phyloP scores from a whole-genome alignment of 345 rosid species.

The Ricinus communis region DNA sequence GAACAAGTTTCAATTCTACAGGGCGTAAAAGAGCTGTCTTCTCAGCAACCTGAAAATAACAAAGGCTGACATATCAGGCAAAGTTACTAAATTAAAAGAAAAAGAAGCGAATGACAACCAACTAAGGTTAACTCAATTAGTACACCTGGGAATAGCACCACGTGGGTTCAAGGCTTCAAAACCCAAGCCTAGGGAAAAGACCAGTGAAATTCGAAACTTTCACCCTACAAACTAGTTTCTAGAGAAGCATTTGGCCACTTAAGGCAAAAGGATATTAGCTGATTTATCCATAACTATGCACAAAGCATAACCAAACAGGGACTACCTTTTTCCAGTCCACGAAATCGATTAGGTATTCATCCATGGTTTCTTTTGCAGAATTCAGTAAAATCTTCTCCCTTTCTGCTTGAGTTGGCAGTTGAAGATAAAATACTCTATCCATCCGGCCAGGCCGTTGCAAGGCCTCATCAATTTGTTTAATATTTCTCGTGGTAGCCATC shows the following conservation, averaged over 20 bases:
- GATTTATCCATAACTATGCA: not conserved
- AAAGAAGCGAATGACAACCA: not conserved
- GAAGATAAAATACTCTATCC: slow-evolving; percentile 93
- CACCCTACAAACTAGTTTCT: not conserved
- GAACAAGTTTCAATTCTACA: slow-evolving; percentile 84
- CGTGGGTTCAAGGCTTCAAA: not conserved
- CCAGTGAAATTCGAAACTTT: not conserved
- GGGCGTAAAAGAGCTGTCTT: slow-evolving; percentile 88
- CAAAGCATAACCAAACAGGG: not conserved
- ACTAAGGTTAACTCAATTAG: too few relatives aligned
- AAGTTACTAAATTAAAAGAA: too few relatives aligned
- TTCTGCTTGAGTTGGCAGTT: slow-evolving; percentile 81
- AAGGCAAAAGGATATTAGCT: too few relatives aligned
- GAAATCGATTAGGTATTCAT: slow-evolving; percentile 64
- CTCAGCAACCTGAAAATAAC: slow-evolving; percentile 71
- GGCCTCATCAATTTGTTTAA: slow-evolving; percentile 91
- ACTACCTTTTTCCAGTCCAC: slow-evolving; percentile 91
- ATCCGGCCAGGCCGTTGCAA: slow-evolving; percentile 92
- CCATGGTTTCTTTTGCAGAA: slow-evolving; percentile 91
- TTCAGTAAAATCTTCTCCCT: slow-evolving; percentile 77
- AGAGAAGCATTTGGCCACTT: not conserved
- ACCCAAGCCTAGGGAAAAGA: not conserved
- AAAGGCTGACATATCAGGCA: slow-evolving; percentile 25
- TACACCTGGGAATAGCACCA: not conserved
- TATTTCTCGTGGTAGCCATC: slow-evolving; percentile 92